Percentiles rank a stretch among this genome's conserved stretches.
These are phyloP conservation scores for Filobasidium floriforme DNA, from an alignment of 768 basidiomycete genomes.

Conservation along the genomic window DNA sequence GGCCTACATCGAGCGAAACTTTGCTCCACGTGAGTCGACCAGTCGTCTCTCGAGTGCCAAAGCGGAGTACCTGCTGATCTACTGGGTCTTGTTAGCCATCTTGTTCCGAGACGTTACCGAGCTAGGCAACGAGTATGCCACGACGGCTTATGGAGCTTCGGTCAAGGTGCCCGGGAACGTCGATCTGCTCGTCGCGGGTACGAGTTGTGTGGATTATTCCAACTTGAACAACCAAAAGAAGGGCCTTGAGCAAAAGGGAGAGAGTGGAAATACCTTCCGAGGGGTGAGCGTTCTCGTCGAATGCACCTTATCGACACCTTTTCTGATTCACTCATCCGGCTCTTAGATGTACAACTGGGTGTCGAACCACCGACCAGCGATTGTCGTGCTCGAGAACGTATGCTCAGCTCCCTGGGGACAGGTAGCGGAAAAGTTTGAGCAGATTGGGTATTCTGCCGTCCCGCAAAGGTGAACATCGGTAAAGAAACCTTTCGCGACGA, in stretches of 20 bases:
- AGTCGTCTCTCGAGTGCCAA: neutral
- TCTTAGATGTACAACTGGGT: constrained; percentile 79
- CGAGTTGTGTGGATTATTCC: constrained; percentile 96
- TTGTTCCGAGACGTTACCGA: constrained; percentile 92
- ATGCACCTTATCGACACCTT: too few species aligned
- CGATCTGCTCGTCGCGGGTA: constrained; percentile 75
- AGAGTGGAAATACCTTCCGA: constrained; percentile 85
- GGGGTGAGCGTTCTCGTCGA: constrained; percentile 47
- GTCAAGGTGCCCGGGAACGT: constrained; percentile 81
- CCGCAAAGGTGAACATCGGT: constrained; percentile 62
- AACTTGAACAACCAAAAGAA: constrained; percentile 88
- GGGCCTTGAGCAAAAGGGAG: constrained; percentile 77
- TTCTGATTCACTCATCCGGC: neutral
- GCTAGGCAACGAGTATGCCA: constrained; percentile 55
- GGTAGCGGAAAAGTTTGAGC: constrained; percentile 68
- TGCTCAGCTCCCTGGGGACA: constrained; percentile 77
- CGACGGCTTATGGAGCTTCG: constrained; percentile 83
- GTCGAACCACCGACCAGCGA: constrained; percentile 68
- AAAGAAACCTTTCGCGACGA: neutral
- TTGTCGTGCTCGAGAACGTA: constrained; percentile 94
- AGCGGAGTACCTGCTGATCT: neutral
- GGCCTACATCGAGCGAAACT: constrained; percentile 94
- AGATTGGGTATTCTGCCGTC: constrained; percentile 66
- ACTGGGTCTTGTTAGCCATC: constrained; percentile 47
- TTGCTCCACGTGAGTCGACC: constrained; percentile 57